Conservation (phyloP, 257 asterid species). For the Haberlea rhodopensis region DNA sequence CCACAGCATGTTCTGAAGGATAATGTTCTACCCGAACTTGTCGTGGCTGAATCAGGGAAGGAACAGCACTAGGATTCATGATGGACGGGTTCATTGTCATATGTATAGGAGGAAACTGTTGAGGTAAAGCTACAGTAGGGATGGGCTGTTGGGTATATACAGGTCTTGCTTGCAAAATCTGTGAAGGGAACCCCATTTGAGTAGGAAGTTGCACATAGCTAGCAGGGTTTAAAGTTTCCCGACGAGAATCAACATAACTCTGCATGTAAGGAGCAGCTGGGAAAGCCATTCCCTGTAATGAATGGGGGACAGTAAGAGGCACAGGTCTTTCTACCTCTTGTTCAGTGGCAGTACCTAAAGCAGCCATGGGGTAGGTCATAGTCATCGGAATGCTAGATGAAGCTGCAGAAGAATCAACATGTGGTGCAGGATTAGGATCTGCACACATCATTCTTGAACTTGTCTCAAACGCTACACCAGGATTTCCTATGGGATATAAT, state of each 20-base stretch:
- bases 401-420: constrained; percentile 42
- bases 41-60: constrained; percentile 49
- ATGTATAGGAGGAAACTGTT: constrained; percentile 56
- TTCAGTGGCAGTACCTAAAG: constrained; percentile 38
- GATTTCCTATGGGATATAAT: constrained; percentile 46
- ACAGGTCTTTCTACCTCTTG: constrained; percentile 49
- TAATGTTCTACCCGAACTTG: constrained; percentile 58
- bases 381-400: constrained; percentile 42
- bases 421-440: constrained; percentile 38
- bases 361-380: constrained; percentile 36
- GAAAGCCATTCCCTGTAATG: constrained; percentile 38
- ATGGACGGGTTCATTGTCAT: constrained; percentile 70
- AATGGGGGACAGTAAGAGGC: constrained; percentile 45
- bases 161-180: constrained; percentile 48
- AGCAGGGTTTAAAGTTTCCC: constrained; percentile 45
- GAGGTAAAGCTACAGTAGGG: constrained; percentile 47
- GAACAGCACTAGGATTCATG: constrained; percentile 50
- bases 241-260: constrained; percentile 54
- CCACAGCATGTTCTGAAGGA: constrained; percentile 46
- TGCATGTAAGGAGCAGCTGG: constrained; percentile 58
- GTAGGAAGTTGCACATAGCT: constrained; percentile 57
- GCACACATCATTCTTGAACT: constrained; percentile 36
- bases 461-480: constrained; percentile 40
- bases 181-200: constrained; percentile 69
- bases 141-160: constrained; percentile 53